A percentile compares a stretch with the other conserved stretches of the same genome.
Conservation (phyloP, 495 filamentous ascomycete genomes). For the Lepraria neglecta region DNA sequence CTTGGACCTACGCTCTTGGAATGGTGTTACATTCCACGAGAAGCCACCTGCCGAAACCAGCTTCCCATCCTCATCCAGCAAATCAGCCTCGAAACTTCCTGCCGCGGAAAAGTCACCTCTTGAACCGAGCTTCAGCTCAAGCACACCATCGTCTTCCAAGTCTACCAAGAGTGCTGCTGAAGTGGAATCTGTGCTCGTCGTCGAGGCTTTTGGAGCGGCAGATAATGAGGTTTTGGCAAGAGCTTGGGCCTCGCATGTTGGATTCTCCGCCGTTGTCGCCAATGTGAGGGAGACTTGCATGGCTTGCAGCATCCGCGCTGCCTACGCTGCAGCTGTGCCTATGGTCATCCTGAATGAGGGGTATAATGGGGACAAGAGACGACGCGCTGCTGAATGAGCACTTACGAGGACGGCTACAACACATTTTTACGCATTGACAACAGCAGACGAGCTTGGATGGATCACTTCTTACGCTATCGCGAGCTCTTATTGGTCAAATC, state of each 20-base stretch:
- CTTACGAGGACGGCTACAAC: neutral
- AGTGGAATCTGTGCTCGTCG: slow-evolving; percentile 48
- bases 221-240: slow-evolving; percentile 70
- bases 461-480: too few species aligned
- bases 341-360: slow-evolving; percentile 55
- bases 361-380: neutral
- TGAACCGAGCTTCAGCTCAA: too few species aligned
- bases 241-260: slow-evolving; percentile 68
- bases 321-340: slow-evolving; percentile 61
- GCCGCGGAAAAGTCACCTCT: slow-evolving; percentile 21
- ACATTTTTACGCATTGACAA: too few species aligned
- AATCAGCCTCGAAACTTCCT: slow-evolving; percentile 11
- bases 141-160: too few species aligned
- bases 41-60: neutral
- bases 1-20: slow-evolving; percentile 18
- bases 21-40: neutral
- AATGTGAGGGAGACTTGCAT: slow-evolving; percentile 63
- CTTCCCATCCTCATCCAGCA: neutral
- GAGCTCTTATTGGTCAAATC: too few species aligned
- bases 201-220: slow-evolving; percentile 61
- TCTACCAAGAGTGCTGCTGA: slow-evolving; percentile 42
- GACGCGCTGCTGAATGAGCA: neutral
- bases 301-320: slow-evolving; percentile 63
- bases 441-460: too few species aligned
- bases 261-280: slow-evolving; percentile 58